Evolutionary conservation across 352 stramenopile species (phyloP).

Genomic region (Phytophthora brassicae): DNA sequence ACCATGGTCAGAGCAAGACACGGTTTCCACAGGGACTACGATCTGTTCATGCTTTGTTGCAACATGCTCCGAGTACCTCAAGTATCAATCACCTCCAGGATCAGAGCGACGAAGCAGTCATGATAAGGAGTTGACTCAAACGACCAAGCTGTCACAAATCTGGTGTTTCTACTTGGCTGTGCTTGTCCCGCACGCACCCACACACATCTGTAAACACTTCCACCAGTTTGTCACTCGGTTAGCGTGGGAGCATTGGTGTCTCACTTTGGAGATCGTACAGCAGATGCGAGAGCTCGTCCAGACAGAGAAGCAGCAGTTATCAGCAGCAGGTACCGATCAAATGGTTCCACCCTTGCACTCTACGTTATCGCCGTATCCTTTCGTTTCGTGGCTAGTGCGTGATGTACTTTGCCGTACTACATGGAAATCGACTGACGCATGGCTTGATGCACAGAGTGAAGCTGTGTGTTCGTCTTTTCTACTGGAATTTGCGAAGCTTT

Average conservation of each 20-base stretch:
- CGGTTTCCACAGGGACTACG: constrained; percentile 68
- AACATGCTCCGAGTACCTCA: constrained; percentile 72
- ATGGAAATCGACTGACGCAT: constrained; percentile 76
- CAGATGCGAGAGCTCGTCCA: constrained; percentile 80
- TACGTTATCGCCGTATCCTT: constrained; percentile 68
- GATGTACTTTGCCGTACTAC: constrained; percentile 80
- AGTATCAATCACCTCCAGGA: constrained; percentile 16
- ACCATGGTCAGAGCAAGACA: constrained; percentile 75
- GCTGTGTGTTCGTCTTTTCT: constrained; percentile 65
- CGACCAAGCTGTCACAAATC: constrained; percentile 71
- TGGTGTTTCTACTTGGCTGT: constrained; percentile 78
- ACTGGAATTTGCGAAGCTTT: constrained; percentile 73
- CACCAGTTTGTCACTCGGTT: constrained; percentile 81
- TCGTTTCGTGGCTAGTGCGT: constrained; percentile 83
- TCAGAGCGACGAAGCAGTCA: not conserved
- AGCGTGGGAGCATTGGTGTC: constrained; percentile 82
- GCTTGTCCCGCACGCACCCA: constrained; percentile 73
- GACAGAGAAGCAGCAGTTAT: constrained; percentile 61
- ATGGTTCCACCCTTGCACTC: constrained; percentile 29
- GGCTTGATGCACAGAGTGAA: constrained; percentile 60
- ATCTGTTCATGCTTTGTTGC: constrained; percentile 84
- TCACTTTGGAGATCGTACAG: constrained; percentile 81
- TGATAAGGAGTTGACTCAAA: constrained; percentile 25
- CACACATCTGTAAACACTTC: constrained; percentile 80
- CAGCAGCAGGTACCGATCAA: constrained; percentile 21